Evolutionary conservation across 202 grass and related monocot species (phyloP).

Genomic region (Alloteropsis angusta): DNA sequence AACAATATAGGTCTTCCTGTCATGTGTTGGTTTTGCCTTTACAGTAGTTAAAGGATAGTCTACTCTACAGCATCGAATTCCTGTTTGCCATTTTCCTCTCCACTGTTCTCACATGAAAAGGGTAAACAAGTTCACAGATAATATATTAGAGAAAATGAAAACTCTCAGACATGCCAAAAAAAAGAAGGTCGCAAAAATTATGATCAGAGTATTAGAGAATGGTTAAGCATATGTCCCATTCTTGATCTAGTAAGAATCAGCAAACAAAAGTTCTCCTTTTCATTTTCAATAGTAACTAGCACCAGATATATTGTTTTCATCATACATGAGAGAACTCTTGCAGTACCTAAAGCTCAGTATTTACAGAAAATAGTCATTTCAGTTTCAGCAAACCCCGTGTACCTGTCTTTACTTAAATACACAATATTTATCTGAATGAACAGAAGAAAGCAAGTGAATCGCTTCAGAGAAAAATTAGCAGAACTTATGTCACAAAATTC

Average conservation of each 20-base stretch:
- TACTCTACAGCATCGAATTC: conserved; percentile 72
- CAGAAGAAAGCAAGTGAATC: background rate
- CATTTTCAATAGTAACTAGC: background rate
- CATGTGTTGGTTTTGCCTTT: conserved; percentile 83
- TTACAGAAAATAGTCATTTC: background rate
- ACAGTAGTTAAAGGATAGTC: conserved; percentile 78
- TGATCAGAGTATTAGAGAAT: background rate
- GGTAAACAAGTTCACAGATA: background rate
- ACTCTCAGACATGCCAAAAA: background rate
- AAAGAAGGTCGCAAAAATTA: conserved; percentile 15
- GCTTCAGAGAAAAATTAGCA: background rate
- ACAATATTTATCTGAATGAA: conserved; percentile 4
- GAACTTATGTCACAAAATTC: background rate
- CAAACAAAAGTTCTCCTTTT: background rate
- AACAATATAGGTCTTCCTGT: conserved; percentile 77
- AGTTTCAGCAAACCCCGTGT: background rate
- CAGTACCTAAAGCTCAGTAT: background rate
- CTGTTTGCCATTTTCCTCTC: conserved; percentile 99
- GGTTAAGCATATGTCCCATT: background rate
- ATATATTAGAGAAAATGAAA: conserved; percentile 2
- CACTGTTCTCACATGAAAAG: conserved; percentile 62
- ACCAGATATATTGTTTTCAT: background rate
- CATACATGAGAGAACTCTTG: background rate
- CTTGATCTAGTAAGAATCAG: conserved; percentile 1
- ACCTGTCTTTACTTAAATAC: background rate